These are phyloP conservation scores for Penicillium paxilli DNA, from an alignment of 495 filamentous ascomycete genomes.

Conservation along the genomic window DNA sequence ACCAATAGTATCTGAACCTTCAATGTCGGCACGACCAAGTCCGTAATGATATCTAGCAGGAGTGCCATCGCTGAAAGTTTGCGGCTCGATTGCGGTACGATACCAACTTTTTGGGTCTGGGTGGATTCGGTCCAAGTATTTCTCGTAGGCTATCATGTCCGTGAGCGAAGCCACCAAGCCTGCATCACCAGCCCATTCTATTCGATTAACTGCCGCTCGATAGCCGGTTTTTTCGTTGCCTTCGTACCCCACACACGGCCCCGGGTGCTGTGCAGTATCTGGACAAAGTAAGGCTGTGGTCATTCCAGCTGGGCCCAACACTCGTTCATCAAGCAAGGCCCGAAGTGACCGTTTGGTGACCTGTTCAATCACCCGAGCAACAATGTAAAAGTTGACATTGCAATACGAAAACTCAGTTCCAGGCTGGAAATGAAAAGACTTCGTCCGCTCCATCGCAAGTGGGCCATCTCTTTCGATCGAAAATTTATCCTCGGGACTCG, in stretches of 20 bases:
- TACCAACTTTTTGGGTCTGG: conserved; percentile 28
- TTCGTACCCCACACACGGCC: conserved; percentile 35
- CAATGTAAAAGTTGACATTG: conserved; percentile 33
- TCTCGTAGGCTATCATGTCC: conserved; percentile 39
- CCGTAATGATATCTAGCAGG: conserved; percentile 28
- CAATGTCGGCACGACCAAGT: conserved; percentile 11
- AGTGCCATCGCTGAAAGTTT: conserved; percentile 22
- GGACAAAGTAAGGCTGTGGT: conserved; percentile 28
- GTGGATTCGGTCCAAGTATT: conserved; percentile 22
- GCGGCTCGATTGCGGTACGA: conserved; percentile 9
- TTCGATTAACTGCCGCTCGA: conserved; percentile 22
- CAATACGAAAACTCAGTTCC: conserved; percentile 34
- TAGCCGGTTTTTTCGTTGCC: conserved; percentile 25
- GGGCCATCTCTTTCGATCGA: conserved; percentile 19
- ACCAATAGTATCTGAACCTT: conserved; percentile 19
- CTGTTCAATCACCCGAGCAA: conserved; percentile 29
- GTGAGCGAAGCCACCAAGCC: conserved; percentile 33
- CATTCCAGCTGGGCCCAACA: conserved; percentile 33
- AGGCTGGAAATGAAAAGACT: conserved; percentile 31
- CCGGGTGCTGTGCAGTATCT: conserved; percentile 25
- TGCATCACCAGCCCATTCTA: conserved; percentile 39
- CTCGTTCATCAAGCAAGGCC: conserved; percentile 23
- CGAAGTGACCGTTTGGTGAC: conserved; percentile 24
- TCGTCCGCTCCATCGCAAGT: conserved; percentile 19
- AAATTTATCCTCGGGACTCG: conserved; percentile 31